Evolutionary conservation across 78 protist genomes (phyloP).

Genomic region (Dictyostelium discoideum): DNA sequence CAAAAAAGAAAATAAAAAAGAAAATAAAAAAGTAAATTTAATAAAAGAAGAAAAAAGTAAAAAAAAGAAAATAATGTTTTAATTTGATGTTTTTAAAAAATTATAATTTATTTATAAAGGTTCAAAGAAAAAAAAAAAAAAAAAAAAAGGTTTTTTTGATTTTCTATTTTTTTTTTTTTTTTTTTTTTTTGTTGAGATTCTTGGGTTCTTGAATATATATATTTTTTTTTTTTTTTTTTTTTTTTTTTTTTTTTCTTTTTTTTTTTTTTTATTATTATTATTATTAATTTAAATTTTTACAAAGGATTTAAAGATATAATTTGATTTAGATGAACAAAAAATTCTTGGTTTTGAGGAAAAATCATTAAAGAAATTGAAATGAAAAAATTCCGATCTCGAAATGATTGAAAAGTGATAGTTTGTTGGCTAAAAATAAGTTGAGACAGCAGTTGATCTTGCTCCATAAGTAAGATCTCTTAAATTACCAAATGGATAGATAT

Average conservation of each 20-base stretch:
- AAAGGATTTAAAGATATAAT: not conserved
- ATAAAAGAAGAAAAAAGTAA: not conserved
- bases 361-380: not conserved
- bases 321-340: not conserved
- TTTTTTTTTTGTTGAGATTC: too few species aligned
- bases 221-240: too few species aligned
- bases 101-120: not conserved
- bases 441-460: not conserved
- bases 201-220: too few species aligned
- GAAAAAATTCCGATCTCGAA: not conserved
- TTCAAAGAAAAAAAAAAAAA: not conserved
- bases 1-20: not conserved
- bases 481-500: not conserved
- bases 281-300: not conserved
- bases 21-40: not conserved
- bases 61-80: not conserved
- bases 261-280: too few species aligned
- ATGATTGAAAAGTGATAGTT: not conserved
- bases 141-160: not conserved
- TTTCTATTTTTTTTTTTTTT: not conserved
- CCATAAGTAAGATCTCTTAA: constrained; percentile 25
- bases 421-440: constrained; percentile 28
- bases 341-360: not conserved
- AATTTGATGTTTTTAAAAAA: not conserved
- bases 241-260: too few species aligned